These are phyloP conservation scores for Fusarium oligoseptatum DNA, from an alignment of 2,329 filamentous ascomycete genomes.

Conservation along the genomic window DNA sequence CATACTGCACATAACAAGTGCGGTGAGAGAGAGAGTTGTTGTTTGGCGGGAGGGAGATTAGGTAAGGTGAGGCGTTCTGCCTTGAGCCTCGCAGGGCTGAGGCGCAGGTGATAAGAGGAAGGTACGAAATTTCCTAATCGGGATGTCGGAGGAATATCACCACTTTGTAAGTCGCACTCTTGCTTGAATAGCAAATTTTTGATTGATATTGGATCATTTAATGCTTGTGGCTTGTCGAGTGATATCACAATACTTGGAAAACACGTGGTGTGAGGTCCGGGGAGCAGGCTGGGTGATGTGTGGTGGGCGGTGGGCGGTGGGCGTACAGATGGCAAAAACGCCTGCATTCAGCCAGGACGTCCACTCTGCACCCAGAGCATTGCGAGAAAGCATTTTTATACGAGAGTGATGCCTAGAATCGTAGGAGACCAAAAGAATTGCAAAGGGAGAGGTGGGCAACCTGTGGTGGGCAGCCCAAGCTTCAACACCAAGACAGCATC, in stretches of 20 bases:
- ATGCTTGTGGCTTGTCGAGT: neutral
- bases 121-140: neutral
- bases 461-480: neutral
- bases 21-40: neutral
- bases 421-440: neutral
- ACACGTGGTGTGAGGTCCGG: neutral
- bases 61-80: constrained; percentile 15
- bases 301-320: neutral
- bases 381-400: neutral
- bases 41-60: neutral
- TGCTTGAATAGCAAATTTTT: neutral
- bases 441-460: neutral
- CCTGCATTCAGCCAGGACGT: neutral
- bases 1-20: constrained; percentile 46
- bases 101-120: neutral
- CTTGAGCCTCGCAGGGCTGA: constrained; percentile 19
- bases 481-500: neutral
- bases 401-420: neutral
- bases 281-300: neutral
- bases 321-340: neutral
- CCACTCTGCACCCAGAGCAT: neutral
- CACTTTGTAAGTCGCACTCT: neutral
- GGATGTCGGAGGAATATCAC: neutral
- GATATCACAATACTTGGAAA: neutral
- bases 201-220: neutral